Evolutionary conservation across 2,329 filamentous ascomycete genomes (phyloP).

Genomic region (Incumbomyces lentus): DNA sequence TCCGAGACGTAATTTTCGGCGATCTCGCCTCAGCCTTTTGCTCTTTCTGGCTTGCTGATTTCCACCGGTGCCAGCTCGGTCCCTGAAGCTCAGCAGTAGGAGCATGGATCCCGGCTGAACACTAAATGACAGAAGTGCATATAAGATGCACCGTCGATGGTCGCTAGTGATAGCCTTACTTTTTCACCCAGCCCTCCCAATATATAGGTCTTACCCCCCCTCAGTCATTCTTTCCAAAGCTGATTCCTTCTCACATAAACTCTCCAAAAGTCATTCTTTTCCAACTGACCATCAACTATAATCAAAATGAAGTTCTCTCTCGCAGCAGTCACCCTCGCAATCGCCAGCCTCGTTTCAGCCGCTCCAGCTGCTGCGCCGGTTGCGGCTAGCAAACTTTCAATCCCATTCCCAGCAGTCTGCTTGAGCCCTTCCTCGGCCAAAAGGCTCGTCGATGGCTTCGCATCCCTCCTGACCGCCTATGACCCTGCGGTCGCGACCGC

Average conservation of each 20-base stretch:
- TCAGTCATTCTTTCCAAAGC: background rate
- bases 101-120: too few relatives aligned
- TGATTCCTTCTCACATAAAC: background rate
- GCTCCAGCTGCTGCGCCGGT: background rate
- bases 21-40: too few relatives aligned
- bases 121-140: too few relatives aligned
- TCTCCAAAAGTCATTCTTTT: constrained; percentile 1
- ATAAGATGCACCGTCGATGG: too few relatives aligned
- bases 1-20: too few relatives aligned
- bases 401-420: background rate
- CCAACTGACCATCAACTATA: background rate
- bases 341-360: constrained; percentile 1
- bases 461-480: constrained; percentile 15
- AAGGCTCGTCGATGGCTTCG: constrained; percentile 11
- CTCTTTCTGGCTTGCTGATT: too few relatives aligned
- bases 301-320: constrained; percentile 7
- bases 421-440: constrained; percentile 14
- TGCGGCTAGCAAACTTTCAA: background rate
- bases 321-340: background rate
- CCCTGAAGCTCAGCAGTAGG: too few relatives aligned
- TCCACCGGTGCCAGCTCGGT: too few relatives aligned
- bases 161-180: too few relatives aligned
- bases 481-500: constrained; percentile 9
- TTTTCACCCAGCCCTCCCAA: too few relatives aligned
- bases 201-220: background rate